Base-by-base conservation (phyloP, 2,329 filamentous ascomycete species). In the Harringtonia aguacate region DNA sequence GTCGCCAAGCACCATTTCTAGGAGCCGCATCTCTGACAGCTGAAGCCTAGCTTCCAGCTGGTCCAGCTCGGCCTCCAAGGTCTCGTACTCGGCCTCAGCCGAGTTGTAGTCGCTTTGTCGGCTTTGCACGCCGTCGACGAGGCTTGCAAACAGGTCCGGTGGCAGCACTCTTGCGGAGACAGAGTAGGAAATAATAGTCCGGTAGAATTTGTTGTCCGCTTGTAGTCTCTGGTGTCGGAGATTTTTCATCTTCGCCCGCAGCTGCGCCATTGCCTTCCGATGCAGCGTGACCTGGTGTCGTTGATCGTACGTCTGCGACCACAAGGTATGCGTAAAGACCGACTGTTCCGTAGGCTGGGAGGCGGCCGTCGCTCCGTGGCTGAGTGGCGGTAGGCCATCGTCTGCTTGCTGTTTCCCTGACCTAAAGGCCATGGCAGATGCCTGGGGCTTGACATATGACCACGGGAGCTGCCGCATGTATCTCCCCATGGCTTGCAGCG, bases 71-170 rank as follows among this genome's bases (percentile, higher is more conserved):
- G 8, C 61, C 46, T 67, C 65, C 0, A 66, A 48, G 8, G 47
- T 53, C 27, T 59, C 54, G 4, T 58, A 57, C 36, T 66, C 61
- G 30, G 63, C 55, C 22, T 62, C 55, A 31, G 65, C 30, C 1
- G 24, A 31, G 17, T 42, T 34, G 30, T 42, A 47, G 15, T 40
- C 33, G n/a, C 33, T 34, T 4, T 44, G 24, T 8, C 45, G 36
- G 2, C 10, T 20, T n/a, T 45, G 39, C 3, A 39, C 35, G 10
- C 34, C 12, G 7, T 41, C 33, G n/a, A 53, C 39, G 6, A 31
- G 46, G n/a, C 14, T 22, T 18, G 34, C 21, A 8, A 35, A 29
- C 15, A 28, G 4, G 5, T 27, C 17, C 21, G 12, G 39, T 7
- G 39, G 39, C 14, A 36, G 22, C n/a, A 21, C 13, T 8, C 36